phyloP scores from a whole-genome alignment of 2,329 filamentous ascomycete species.

The Curvularia eragrostidis region DNA sequence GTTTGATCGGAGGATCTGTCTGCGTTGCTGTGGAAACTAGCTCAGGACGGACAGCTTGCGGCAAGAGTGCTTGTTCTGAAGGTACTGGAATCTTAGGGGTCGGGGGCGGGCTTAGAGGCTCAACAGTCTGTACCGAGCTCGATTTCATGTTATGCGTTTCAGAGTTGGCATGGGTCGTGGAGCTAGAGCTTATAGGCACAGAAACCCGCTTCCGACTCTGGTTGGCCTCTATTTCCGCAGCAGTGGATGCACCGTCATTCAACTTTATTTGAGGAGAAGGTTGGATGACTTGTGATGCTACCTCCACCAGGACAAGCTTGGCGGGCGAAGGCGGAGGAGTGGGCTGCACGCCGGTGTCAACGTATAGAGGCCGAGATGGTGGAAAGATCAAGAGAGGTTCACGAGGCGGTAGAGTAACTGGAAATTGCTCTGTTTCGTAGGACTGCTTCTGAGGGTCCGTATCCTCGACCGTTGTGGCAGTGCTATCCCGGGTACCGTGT shows the following conservation, averaged over 20 bases:
- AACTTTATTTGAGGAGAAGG: constrained; percentile 29
- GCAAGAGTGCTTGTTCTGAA: constrained; percentile 51
- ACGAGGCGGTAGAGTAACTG: constrained; percentile 33
- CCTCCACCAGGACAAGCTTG: constrained; percentile 35
- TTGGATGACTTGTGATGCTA: constrained; percentile 32
- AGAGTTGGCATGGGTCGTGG: constrained; percentile 22
- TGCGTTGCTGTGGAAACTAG: constrained; percentile 68
- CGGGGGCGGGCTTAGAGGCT: constrained; percentile 69
- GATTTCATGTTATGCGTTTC: constrained; percentile 64
- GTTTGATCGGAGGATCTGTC: constrained; percentile 53
- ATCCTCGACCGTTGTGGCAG: constrained; percentile 28
- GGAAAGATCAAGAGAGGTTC: constrained; percentile 43
- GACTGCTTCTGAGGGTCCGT: constrained; percentile 32
- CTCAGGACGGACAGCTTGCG: constrained; percentile 44
- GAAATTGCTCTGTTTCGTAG: constrained; percentile 31
- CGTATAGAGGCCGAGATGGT: constrained; percentile 61
- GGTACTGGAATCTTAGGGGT: constrained; percentile 63
- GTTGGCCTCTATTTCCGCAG: constrained; percentile 70
- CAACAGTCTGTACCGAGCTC: constrained; percentile 66
- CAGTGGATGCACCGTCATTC: constrained; percentile 26
- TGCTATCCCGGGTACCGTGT: constrained; percentile 31
- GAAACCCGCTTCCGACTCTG: constrained; percentile 73
- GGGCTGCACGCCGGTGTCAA: constrained; percentile 79
- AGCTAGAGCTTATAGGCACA: constrained; percentile 37
- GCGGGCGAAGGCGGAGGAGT: constrained; percentile 81